phyloP scores from a whole-genome alignment of 805 yeast genomes.

The Wickerhamomyces kurtzmanii region DNA sequence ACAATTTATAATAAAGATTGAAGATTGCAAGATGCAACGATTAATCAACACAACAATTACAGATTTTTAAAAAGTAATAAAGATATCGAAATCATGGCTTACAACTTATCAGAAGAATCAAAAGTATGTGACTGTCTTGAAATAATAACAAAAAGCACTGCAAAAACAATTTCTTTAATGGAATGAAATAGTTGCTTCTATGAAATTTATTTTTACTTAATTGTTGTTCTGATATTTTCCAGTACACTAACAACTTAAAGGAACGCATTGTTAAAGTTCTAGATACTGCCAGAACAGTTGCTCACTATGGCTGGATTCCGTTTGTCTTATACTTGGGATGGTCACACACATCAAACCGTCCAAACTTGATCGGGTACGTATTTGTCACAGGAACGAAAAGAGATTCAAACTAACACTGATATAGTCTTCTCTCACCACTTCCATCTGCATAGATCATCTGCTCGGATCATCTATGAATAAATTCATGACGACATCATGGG shows the following conservation, averaged over 20 bases:
- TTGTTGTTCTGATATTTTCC: no score
- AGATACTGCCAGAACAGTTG: constrained; percentile 75
- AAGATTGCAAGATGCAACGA: no score
- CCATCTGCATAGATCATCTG: constrained; percentile 54
- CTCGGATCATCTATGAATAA: no score
- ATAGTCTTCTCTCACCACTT: constrained; percentile 62
- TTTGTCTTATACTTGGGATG: constrained; percentile 87
- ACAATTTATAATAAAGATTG: no score
- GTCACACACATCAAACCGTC: constrained; percentile 75
- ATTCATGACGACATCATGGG: no score
- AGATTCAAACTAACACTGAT: neutral
- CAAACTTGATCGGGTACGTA: constrained; percentile 54
- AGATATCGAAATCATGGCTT: constrained; percentile 27
- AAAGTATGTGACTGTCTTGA: no score
- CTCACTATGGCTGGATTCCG: constrained; percentile 97
- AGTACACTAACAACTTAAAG: constrained; percentile 35
- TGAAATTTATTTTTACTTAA: no score
- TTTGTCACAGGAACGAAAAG: neutral
- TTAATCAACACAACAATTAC: no score
- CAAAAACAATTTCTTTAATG: no score
- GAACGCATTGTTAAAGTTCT: constrained; percentile 83
- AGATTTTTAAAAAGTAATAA: no score
- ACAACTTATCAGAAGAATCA: constrained; percentile 35
- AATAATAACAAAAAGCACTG: no score
- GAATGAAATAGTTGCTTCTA: no score